A percentile compares a stretch with the other conserved stretches of the same genome.
phyloP scores from a whole-genome alignment of 2,329 filamentous ascomycete genomes.

The Orbilia brochopaga region DNA sequence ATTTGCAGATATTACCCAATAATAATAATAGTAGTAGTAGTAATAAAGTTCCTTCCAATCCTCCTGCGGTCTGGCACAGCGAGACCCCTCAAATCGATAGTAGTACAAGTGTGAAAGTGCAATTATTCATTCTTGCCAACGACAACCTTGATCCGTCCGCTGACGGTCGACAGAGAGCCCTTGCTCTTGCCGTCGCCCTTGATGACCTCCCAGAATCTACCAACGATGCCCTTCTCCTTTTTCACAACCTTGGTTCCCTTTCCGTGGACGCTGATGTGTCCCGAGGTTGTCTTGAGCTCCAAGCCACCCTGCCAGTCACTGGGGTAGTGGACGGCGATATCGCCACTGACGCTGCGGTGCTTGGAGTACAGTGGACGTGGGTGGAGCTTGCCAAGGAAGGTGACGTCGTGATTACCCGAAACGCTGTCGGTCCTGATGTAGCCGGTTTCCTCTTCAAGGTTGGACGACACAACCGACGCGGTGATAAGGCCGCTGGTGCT shows the following conservation, averaged over 20 bases:
- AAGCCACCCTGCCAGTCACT: constrained; percentile 45
- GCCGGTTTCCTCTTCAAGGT: constrained; percentile 29
- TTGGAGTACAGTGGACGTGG: constrained; percentile 34
- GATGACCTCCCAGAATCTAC: constrained; percentile 44
- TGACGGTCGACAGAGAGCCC: constrained; percentile 24
- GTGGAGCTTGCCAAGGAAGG: constrained; percentile 36
- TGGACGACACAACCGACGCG: constrained; percentile 20
- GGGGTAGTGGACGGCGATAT: constrained; percentile 28
- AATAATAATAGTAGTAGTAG: no score
- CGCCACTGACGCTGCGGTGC: constrained; percentile 31
- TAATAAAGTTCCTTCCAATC: no score
- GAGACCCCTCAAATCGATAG: no score
- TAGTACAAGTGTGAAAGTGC: no score
- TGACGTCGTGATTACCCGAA: constrained; percentile 25
- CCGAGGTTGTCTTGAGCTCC: constrained; percentile 38
- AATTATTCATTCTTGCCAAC: constrained; percentile 31
- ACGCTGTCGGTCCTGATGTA: constrained; percentile 30
- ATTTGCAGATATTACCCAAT: no score
- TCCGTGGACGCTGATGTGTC: constrained; percentile 33
- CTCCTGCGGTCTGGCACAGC: no score
- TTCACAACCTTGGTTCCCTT: constrained; percentile 34
- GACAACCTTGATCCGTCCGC: constrained; percentile 37
- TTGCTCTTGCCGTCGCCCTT: constrained; percentile 41
- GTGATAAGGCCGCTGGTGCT: constrained; percentile 34
- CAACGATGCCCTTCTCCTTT: constrained; percentile 25